Evolutionary conservation across 352 stramenopile genomes (phyloP), one percentile per base, ranked within the genome.

Genomic region (Pythium dissotocum): DNA sequence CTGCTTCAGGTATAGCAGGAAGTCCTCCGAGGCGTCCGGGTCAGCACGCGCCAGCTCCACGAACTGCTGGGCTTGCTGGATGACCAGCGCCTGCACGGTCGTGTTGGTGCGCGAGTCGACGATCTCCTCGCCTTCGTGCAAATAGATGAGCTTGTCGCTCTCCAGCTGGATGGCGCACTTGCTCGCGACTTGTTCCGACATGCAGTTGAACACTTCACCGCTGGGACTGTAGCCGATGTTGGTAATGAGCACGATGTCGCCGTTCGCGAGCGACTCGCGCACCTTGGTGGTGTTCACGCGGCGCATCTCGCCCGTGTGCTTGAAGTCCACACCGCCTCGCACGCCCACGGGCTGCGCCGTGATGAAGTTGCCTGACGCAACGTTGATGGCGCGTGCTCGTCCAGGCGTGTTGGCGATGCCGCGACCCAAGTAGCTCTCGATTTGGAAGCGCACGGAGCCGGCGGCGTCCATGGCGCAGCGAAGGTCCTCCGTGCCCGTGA

Each of bases 361-460:
- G 77, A 98, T 98, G 77, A 98, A 99, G 73, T 99, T 99, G 12
- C 97, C 97, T 3, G 91, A 97, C 5, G 97, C 87, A 48, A 99
- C 95, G 72, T 98, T 98, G 67, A 97, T 93, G 7, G 82, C 77
- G 6, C 81, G 68, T 1, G 79, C 75, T 24, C 83, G 78, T 46
- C 88, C 87, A 0, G 87, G 86, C 10, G 80, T 83, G 72, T 97
- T 97, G 48, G 91, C 81, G 58, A 97, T 93, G 2, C 89, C 89
- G 33, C 89, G 82, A 2, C 86, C 88, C 8, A 97, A 76, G 52
- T 82, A 90, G 56, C 83, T 93, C 72, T 97, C 89, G 69, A 97
- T 96, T 65, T 94, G 87, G 70, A 97, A 93, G 13, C 89, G 88
- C 61, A 95, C 88, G 0, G 85, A 93, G 63, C 85, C 93, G 62